Percentiles rank a stretch among this genome's conserved stretches.
phyloP scores from a whole-genome alignment of 2,329 filamentous ascomycete species.

The Nemania diffusa region DNA sequence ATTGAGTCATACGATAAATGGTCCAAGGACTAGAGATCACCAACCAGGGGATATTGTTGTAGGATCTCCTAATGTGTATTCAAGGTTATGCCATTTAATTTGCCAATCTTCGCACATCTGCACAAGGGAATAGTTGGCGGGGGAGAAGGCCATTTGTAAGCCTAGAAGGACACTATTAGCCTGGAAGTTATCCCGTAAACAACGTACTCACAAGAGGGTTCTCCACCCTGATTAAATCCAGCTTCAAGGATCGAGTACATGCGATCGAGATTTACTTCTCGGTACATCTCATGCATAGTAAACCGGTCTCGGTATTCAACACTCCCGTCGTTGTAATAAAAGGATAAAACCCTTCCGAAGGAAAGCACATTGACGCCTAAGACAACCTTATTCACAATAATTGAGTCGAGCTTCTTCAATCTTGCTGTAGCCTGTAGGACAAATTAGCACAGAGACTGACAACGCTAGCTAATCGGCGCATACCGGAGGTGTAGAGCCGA shows the following conservation, averaged over 20 bases:
- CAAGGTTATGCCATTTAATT: slow-evolving; percentile 67
- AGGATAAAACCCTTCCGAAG: slow-evolving; percentile 75
- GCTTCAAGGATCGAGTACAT: slow-evolving; percentile 79
- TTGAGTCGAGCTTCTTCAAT: slow-evolving; percentile 74
- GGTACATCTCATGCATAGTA: slow-evolving; percentile 75
- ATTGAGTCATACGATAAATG: not conserved
- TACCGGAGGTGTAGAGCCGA: slow-evolving; percentile 42
- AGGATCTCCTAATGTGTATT: slow-evolving; percentile 61
- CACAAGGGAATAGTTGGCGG: slow-evolving; percentile 67
- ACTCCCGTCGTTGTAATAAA: slow-evolving; percentile 82
- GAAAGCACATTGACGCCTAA: slow-evolving; percentile 75
- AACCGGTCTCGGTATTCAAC: slow-evolving; percentile 82
- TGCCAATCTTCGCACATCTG: slow-evolving; percentile 69
- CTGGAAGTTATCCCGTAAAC: not conserved
- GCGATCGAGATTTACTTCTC: slow-evolving; percentile 70
- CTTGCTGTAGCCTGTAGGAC: slow-evolving; percentile 42
- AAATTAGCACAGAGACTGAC: slow-evolving; percentile 29
- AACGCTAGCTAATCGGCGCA: slow-evolving; percentile 11
- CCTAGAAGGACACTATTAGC: slow-evolving; percentile 51
- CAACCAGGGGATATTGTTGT: slow-evolving; percentile 62
- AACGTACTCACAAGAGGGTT: slow-evolving; percentile 67
- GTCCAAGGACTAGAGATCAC: slow-evolving; percentile 31
- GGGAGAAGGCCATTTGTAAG: slow-evolving; percentile 69
- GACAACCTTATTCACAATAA: slow-evolving; percentile 75
- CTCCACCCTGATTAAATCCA: slow-evolving; percentile 77